Base-by-base conservation (phyloP, 2,329 filamentous ascomycete species). In the Pseudovirgaria hyperparasitica region DNA sequence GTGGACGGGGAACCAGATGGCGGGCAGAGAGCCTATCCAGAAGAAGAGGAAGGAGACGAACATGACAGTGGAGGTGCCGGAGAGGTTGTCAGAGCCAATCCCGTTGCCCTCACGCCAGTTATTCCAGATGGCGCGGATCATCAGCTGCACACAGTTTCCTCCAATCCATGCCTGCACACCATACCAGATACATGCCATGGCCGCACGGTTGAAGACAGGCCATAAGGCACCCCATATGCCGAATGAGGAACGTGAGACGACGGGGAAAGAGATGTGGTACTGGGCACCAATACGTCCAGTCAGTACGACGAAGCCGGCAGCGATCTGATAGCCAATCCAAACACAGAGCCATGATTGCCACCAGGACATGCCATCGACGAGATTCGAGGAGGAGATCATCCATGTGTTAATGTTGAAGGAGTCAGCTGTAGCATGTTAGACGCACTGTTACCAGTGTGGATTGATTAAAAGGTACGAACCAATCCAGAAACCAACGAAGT, bases 361-460 rank as follows among this genome's bases (percentile, higher is more conserved):
- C 84, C 84, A 92, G 6, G 81, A 82, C 13, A 92, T 63, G 9
- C 82, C 82, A 25, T 59, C 63, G 2, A 77, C 69, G 18, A 92
- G 82, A 70, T 84, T 85, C 19, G 79, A 75, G 2, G 79, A 82
- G 0, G 81, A 79, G 36, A 92, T 90, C 82, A 92, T 92, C 85
- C 82, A 92, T 2, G 82, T 90, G 54, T 87, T 90, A 44, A 57
- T 56, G 35, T 57, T 57, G 42, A 57, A 57, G 2, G 51, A 55
- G 57, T 72, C 38, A 24, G 45, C 44, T 45, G 31, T 38, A 19
- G 34, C 13, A 11, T 20, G 28, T 45, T 31, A 47, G 35, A n/a
- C 23, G 10, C 23, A 17, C 26, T 11, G 15, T 15, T n/a, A 12
- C 5, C n/a, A 9, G 5, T 27, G 19, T 11, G 15, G 4, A 25